Evolutionary conservation across 495 filamentous ascomycete species (phyloP).

Genomic region (Parathielavia appendiculata): DNA sequence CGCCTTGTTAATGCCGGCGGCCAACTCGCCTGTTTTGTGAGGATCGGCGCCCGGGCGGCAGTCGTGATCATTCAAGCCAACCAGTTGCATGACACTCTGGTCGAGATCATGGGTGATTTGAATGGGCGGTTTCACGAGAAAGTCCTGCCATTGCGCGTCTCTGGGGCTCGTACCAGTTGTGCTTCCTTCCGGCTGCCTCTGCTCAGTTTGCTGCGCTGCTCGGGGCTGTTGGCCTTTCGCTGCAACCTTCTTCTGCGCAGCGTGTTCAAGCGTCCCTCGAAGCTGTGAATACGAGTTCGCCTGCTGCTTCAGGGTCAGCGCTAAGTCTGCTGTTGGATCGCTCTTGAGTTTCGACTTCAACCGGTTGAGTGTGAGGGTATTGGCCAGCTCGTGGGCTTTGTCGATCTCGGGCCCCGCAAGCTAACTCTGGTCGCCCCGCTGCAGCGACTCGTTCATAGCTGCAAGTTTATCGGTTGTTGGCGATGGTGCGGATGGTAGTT

Average conservation of each 20-base stretch:
- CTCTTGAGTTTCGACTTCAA: conserved; percentile 1
- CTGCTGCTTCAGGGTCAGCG: not conserved
- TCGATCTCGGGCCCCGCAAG: not conserved
- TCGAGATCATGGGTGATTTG: conserved; percentile 1
- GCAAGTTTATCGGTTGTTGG: no score
- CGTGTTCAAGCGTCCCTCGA: not conserved
- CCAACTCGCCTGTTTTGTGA: not conserved
- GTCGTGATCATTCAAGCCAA: not conserved
- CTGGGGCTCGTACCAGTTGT: not conserved
- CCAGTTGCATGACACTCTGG: not conserved
- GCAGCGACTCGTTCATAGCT: no score
- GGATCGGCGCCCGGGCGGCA: not conserved
- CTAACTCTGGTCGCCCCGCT: not conserved
- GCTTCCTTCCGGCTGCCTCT: not conserved
- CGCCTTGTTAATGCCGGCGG: not conserved
- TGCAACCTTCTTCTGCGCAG: not conserved
- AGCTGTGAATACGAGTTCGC: conserved; percentile 2
- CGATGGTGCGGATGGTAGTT: no score
- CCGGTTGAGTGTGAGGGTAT: not conserved
- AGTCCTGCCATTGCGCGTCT: not conserved
- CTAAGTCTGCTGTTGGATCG: not conserved
- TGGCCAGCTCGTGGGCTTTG: not conserved
- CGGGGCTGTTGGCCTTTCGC: not conserved
- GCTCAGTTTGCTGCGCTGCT: not conserved
- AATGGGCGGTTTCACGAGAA: not conserved